Evolutionary conservation across 2,329 filamentous ascomycete genomes (phyloP), one percentile per base, ranked within the genome.

Genomic region (Pezicula radicicola): DNA sequence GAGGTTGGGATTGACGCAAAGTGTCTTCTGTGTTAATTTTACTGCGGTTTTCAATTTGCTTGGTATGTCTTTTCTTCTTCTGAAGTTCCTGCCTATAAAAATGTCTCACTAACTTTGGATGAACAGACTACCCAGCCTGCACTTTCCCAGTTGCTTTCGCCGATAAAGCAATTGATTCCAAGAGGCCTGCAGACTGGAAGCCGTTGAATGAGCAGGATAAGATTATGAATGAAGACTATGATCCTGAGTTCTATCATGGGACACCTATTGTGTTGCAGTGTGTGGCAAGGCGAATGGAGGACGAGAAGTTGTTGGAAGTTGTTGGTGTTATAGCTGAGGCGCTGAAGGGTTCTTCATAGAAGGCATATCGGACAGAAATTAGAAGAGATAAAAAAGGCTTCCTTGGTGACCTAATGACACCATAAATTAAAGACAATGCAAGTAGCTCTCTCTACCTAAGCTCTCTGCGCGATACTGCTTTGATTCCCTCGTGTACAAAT

Each of bases 71-170:
- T 16, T 27, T 8, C 27, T 12, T 33, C 37, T 42, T 16, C 10
- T 41, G 27, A 28, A 6, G 40, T 41, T 37, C 8, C 41, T 41
- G 33, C 9, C 42, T 43, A 9, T 12, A n/a, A 18, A 36, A n/a
- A 4, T 16, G 30, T 46, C 37, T 50, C 25, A 44, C 53, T 60
- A 35, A 63, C 49, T 44, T 2, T 42, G 21, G 10, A 43, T 13
- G 25, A 25, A 13, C 50, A 61, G 66, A 69, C 51, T 64, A 67
- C 42, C 63, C 60, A 15, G 56, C 54, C 8, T 66, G 72, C 10
- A 72, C 72, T 1, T 67, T 77, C 6, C 75, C 75, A 0, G 71
- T 77, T 3, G 73, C 71, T 0, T 65, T 65, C 48, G 72, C 71
- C 0, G 70, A 75, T 51, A 70, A 72, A 57, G 53, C 53, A 2